phyloP scores from a whole-genome alignment of 257 asterid genomes.

The Petunia secreta region DNA sequence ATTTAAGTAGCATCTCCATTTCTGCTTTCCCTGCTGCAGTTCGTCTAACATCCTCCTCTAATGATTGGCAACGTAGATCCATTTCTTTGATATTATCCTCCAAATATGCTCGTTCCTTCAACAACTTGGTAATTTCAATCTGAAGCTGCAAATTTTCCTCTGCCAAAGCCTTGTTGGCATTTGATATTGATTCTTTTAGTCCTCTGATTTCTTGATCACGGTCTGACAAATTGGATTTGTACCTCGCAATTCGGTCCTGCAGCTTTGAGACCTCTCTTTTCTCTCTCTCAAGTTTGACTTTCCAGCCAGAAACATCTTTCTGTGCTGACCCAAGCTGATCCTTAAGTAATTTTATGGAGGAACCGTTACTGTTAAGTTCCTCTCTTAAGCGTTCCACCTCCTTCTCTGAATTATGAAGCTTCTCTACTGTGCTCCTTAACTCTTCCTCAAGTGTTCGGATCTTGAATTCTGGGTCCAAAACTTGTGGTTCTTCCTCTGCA shows the following conservation, averaged over 20 bases:
- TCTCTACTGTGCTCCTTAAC: conserved; percentile 44
- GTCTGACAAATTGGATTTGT: conserved; percentile 67
- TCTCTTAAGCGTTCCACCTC: conserved; percentile 51
- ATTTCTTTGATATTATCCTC: conserved; percentile 69
- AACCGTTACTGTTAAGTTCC: conserved; percentile 52
- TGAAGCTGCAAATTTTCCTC: conserved; percentile 77
- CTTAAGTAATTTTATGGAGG: conserved; percentile 44
- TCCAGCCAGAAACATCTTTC: conserved; percentile 60
- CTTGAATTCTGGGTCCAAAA: conserved; percentile 36
- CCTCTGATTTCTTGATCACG: conserved; percentile 87
- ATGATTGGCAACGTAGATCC: conserved; percentile 69
- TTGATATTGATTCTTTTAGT: conserved; percentile 65
- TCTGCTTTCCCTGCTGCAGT: conserved; percentile 57
- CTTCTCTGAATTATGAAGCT: conserved; percentile 58
- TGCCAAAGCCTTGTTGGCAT: conserved; percentile 77
- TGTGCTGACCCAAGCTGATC: conserved; percentile 63
- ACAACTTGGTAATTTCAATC: conserved; percentile 53
- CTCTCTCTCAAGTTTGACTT: conserved; percentile 62
- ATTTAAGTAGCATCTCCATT: conserved; percentile 47
- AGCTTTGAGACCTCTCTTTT: conserved; percentile 66
- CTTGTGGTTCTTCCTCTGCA: conserved; percentile 37
- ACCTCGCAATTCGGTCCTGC: conserved; percentile 72
- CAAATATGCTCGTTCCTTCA: conserved; percentile 62
- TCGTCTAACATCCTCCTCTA: conserved; percentile 74
- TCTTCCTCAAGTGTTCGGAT: conserved; percentile 54